Conservation (phyloP, 106 monocot genomes). For the Cymbidium sinense region DNA sequence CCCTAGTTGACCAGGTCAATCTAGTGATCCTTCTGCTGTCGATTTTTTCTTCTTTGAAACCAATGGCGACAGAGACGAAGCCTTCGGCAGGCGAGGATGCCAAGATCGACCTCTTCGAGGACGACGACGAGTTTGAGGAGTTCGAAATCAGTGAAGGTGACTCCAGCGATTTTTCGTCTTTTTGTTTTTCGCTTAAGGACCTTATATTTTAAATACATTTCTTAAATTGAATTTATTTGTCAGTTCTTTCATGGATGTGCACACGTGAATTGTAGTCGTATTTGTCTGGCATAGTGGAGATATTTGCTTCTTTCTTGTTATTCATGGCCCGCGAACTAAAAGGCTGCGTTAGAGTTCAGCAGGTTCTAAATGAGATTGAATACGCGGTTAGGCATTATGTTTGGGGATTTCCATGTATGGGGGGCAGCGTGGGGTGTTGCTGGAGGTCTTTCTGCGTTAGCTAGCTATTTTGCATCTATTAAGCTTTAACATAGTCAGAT, state of each 20-base stretch:
- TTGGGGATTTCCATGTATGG: neutral
- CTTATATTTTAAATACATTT: neutral
- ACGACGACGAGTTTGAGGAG: slow-evolving; percentile 46
- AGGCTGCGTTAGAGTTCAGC: neutral
- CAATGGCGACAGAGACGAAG: slow-evolving; percentile 33
- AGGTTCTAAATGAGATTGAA: neutral
- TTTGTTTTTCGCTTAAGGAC: neutral
- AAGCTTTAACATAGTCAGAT: too few species aligned
- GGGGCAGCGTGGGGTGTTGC: neutral
- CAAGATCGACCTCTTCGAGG: slow-evolving; percentile 42
- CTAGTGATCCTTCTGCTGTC: too few species aligned
- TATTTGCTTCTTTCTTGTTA: neutral
- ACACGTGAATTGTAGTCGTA: neutral
- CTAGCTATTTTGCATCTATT: neutral
- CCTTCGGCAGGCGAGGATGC: slow-evolving; percentile 22
- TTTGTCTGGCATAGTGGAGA: neutral
- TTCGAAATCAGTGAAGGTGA: slow-evolving; percentile 29
- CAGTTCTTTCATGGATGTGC: neutral
- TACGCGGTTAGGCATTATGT: neutral
- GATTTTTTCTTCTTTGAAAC: neutral
- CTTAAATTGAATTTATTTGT: neutral
- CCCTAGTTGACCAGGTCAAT: too few species aligned
- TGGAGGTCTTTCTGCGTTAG: neutral
- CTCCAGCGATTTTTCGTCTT: neutral
- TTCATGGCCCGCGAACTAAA: neutral